These are phyloP conservation scores for Ettlia oleoabundans DNA, from an alignment of 139 green algal species.

Conservation along the genomic window DNA sequence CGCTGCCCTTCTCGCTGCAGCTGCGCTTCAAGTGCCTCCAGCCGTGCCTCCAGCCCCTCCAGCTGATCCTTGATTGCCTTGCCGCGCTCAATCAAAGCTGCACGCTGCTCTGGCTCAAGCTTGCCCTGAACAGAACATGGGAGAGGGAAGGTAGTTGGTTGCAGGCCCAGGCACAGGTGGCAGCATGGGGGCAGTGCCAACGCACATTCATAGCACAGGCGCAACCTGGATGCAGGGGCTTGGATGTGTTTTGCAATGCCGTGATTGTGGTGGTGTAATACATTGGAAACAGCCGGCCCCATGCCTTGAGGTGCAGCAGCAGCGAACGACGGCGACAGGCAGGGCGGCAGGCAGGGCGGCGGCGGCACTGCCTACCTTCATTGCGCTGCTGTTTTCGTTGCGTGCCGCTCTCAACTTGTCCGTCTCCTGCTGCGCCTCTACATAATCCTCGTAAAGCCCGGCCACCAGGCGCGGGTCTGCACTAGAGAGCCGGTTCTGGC, in stretches of 20 bases:
- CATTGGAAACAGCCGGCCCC: not conserved
- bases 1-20: slow-evolving; percentile 93
- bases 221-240: no score
- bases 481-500: slow-evolving; percentile 62
- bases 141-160: no score
- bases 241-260: no score
- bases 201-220: no score
- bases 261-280: not conserved
- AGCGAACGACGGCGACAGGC: not conserved
- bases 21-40: slow-evolving; percentile 65
- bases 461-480: slow-evolving; percentile 80
- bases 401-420: slow-evolving; percentile 77
- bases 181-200: no score
- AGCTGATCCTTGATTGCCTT: slow-evolving; percentile 93
- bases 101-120: slow-evolving; percentile 75
- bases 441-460: slow-evolving; percentile 87
- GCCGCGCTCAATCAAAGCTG: slow-evolving; percentile 80
- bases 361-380: slow-evolving; percentile 82
- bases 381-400: slow-evolving; percentile 88
- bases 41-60: slow-evolving; percentile 70
- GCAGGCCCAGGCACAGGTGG: no score
- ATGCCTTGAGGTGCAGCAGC: not conserved
- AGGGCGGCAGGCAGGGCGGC: not conserved
- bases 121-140: no score
- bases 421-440: slow-evolving; percentile 57